A percentile compares a stretch with the other conserved stretches of the same genome.
These are phyloP conservation scores for Mycena amicta DNA, from an alignment of 768 basidiomycete species.

Conservation along the genomic window DNA sequence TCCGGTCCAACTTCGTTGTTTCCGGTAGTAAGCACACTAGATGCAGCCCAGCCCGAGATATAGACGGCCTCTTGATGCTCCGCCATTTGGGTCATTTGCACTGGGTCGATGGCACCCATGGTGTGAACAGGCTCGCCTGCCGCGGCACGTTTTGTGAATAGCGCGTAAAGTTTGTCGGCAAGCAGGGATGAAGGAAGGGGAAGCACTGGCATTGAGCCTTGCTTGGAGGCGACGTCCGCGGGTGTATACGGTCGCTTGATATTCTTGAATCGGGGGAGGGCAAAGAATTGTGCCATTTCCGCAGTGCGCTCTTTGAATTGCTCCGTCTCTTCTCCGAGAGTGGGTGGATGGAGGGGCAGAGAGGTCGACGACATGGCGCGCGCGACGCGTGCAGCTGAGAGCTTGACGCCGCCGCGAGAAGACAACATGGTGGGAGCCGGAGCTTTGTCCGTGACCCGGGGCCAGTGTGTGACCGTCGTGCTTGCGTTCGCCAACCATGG, in stretches of 20 bases:
- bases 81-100: conserved; percentile 96
- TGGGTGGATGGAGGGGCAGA: conserved; percentile 62
- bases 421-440: conserved; percentile 30
- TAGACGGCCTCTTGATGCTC: conserved; percentile 84
- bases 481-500: conserved; percentile 8
- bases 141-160: conserved; percentile 63
- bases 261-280: conserved; percentile 68
- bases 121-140: conserved; percentile 79
- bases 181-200: conserved; percentile 78
- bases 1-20: conserved; percentile 94
- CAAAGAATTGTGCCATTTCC: conserved; percentile 73
- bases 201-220: conserved; percentile 80
- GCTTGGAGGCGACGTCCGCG: conserved; percentile 81
- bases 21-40: conserved; percentile 84
- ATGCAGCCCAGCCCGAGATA: conserved; percentile 90
- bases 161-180: conserved; percentile 80
- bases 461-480: background rate
- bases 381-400: conserved; percentile 27
- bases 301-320: conserved; percentile 64
- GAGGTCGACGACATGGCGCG: conserved; percentile 46
- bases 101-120: conserved; percentile 91
- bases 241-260: conserved; percentile 83
- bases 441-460: background rate
- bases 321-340: conserved; percentile 56
- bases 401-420: conserved; percentile 28